Conservation (phyloP, 495 filamentous ascomycete genomes). For the Neurospora pannonica region DNA sequence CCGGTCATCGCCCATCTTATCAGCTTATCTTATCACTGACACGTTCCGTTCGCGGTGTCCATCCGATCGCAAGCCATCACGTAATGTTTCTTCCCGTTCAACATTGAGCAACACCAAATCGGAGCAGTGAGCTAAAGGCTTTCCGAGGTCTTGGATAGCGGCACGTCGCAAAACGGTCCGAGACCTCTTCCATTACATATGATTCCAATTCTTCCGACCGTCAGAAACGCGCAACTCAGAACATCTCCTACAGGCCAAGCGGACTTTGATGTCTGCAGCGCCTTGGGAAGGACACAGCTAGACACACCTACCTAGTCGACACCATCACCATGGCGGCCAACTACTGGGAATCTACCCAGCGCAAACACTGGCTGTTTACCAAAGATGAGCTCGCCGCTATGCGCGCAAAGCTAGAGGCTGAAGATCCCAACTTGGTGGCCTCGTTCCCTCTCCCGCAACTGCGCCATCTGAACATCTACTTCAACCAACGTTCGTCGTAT, state of each 20-base stretch:
- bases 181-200: neutral
- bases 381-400: constrained; percentile 64
- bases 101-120: neutral
- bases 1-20: neutral
- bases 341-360: constrained; percentile 93
- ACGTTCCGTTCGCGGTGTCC: neutral
- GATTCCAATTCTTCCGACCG: neutral
- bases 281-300: neutral
- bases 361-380: constrained; percentile 81
- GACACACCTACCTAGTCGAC: neutral
- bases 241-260: neutral
- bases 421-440: constrained; percentile 58
- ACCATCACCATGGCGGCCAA: constrained; percentile 73
- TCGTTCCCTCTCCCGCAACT: constrained; percentile 74
- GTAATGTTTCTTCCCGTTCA: neutral
- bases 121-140: neutral
- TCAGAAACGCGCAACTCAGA: neutral
- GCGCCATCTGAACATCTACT: constrained; percentile 80
- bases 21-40: neutral
- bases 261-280: neutral
- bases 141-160: neutral
- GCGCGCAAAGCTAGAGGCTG: constrained; percentile 62
- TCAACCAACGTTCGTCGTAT: constrained; percentile 70
- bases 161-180: neutral
- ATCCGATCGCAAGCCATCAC: neutral